These are phyloP conservation scores for Aegilops tauschii DNA, from an alignment of 176 grass and related monocot species.

Conservation along the genomic window DNA sequence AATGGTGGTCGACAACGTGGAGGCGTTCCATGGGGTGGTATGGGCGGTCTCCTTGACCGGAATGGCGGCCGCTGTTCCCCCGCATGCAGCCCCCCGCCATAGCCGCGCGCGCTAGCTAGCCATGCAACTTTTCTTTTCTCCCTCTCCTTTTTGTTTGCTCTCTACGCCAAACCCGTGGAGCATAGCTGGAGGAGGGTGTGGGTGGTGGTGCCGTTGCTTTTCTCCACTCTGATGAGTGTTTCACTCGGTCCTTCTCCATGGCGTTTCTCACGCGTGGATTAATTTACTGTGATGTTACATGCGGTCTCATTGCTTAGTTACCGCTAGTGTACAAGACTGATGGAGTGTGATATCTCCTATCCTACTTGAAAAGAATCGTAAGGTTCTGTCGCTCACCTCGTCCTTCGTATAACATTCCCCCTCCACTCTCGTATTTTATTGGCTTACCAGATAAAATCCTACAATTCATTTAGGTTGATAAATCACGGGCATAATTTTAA, in stretches of 20 bases:
- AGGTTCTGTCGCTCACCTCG: no score
- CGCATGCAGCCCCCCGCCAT: conserved; percentile 33
- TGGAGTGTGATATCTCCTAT: no score
- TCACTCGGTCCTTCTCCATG: no score
- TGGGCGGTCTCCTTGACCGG: conserved; percentile 68
- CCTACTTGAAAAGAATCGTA: no score
- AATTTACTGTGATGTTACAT: background rate
- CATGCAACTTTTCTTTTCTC: background rate
- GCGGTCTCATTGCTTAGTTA: background rate
- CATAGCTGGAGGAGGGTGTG: background rate
- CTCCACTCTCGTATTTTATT: no score
- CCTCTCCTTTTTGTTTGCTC: conserved; percentile 44
- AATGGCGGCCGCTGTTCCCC: conserved; percentile 43
- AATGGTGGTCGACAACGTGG: conserved; percentile 64
- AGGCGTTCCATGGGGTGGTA: conserved; percentile 40
- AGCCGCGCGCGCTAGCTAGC: background rate
- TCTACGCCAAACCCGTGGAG: conserved; percentile 34
- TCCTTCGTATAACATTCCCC: no score
- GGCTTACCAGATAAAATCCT: no score
- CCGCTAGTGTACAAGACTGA: background rate
- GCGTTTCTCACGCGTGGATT: background rate
- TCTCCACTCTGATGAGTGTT: background rate
- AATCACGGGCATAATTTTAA: no score
- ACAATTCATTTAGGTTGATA: no score
- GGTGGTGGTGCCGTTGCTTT: background rate